Conservation (phyloP, 83 land plant species). For the Diphasiastrum complanatum region DNA sequence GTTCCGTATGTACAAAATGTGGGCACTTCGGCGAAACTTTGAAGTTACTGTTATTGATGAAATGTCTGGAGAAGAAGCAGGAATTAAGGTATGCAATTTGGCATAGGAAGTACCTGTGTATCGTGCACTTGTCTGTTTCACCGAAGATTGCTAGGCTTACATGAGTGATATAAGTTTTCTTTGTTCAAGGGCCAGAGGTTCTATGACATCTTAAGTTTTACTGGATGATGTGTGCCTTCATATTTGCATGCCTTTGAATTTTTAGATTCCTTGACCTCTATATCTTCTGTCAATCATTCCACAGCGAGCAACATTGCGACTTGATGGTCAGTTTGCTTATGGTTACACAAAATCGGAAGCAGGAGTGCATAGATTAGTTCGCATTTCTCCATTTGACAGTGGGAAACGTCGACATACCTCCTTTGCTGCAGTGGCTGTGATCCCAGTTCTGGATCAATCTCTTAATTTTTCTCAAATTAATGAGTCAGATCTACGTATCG, state of each 20-base stretch:
- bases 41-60: constrained; percentile 69
- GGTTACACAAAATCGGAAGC: constrained; percentile 97
- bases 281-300: too few species aligned
- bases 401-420: constrained; percentile 92
- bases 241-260: too few species aligned
- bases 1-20: constrained; percentile 76
- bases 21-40: constrained; percentile 70
- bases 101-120: too few species aligned
- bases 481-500: constrained; percentile 81
- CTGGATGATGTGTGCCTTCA: too few species aligned
- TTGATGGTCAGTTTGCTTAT: constrained; percentile 90
- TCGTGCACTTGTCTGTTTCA: too few species aligned
- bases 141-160: too few species aligned
- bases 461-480: constrained; percentile 50
- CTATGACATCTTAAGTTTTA: too few species aligned
- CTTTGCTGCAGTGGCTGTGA: constrained; percentile 98
- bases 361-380: constrained; percentile 88
- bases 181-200: too few species aligned
- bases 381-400: constrained; percentile 93
- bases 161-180: too few species aligned
- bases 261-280: too few species aligned
- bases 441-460: constrained; percentile 64
- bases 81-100: constrained; percentile 94
- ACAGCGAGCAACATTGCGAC: constrained; percentile 83
- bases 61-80: constrained; percentile 91